Percentiles rank a stretch among this genome's conserved stretches.
Conservation (phyloP, 139 green algal genomes). For the Zygnema cylindricum region DNA sequence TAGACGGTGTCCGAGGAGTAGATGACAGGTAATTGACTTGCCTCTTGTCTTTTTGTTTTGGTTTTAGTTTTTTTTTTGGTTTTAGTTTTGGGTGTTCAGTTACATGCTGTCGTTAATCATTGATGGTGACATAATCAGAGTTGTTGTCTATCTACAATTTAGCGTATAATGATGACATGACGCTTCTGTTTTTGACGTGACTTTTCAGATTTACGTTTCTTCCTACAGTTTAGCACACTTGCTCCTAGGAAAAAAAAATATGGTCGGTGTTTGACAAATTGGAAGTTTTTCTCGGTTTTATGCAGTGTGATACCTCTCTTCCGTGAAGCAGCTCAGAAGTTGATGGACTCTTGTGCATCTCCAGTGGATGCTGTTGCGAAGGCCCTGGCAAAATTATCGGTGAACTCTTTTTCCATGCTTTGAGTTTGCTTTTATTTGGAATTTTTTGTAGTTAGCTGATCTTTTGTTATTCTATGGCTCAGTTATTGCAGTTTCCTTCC, state of each 20-base stretch:
- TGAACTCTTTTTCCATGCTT: neutral
- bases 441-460: too few relatives aligned
- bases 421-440: neutral
- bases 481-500: too few relatives aligned
- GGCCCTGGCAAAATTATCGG: constrained; percentile 87
- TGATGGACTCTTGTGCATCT: constrained; percentile 65
- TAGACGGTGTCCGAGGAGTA: constrained; percentile 76
- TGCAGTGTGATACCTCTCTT: constrained; percentile 56
- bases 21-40: constrained; percentile 49
- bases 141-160: too few relatives aligned
- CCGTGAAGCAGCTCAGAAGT: constrained; percentile 65
- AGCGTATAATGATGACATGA: too few relatives aligned
- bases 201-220: too few relatives aligned
- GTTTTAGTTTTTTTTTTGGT: neutral
- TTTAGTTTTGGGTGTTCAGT: neutral
- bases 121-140: too few relatives aligned
- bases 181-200: too few relatives aligned
- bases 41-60: constrained; percentile 34
- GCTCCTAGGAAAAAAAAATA: too few relatives aligned
- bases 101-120: neutral
- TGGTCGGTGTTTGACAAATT: too few relatives aligned
- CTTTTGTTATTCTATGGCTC: too few relatives aligned
- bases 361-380: constrained; percentile 79
- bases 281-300: neutral
- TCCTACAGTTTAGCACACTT: too few relatives aligned